phyloP scores from a whole-genome alignment of 176 grass and related monocot genomes.

The Musa troglodytarum region DNA sequence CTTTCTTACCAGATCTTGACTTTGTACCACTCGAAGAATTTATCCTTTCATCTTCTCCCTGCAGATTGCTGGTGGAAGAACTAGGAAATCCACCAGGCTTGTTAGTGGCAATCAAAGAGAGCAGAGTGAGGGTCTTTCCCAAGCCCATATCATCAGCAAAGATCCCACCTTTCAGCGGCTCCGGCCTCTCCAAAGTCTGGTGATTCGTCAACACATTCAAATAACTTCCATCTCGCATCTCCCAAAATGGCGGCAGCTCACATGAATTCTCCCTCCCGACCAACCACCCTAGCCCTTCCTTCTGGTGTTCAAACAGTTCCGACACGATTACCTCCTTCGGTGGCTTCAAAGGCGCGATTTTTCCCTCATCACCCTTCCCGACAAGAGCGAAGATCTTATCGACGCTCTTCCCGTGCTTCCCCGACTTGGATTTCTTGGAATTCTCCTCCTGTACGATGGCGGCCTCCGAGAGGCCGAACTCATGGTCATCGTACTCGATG shows the following conservation, averaged over 20 bases:
- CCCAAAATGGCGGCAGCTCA: conserved; percentile 83
- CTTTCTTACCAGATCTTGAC: conserved; percentile 18
- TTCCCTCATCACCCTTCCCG: conserved; percentile 9
- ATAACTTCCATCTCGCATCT: conserved; percentile 34
- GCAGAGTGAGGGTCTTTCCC: conserved; percentile 79
- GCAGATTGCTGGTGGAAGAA: background rate
- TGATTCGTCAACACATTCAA: conserved; percentile 55
- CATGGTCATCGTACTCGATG: conserved; percentile 33
- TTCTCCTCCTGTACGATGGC: conserved; percentile 38
- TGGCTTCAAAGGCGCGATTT: conserved; percentile 40
- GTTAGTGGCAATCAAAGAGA: conserved; percentile 53
- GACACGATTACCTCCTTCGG: conserved; percentile 54
- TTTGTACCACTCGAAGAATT: background rate
- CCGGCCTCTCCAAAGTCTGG: conserved; percentile 31
- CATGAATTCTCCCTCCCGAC: conserved; percentile 60
- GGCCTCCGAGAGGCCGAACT: conserved; percentile 64
- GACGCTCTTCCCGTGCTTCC: conserved; percentile 16
- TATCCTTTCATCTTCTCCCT: background rate
- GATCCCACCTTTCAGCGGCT: conserved; percentile 61
- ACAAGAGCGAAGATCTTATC: conserved; percentile 1
- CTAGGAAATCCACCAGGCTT: conserved; percentile 22
- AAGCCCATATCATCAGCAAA: conserved; percentile 97
- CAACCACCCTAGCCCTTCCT: conserved; percentile 67
- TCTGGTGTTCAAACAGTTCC: conserved; percentile 67
- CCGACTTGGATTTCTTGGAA: conserved; percentile 27